These are phyloP conservation scores for Aspergillus hancockii DNA, from an alignment of 495 filamentous ascomycete genomes.

Conservation along the genomic window DNA sequence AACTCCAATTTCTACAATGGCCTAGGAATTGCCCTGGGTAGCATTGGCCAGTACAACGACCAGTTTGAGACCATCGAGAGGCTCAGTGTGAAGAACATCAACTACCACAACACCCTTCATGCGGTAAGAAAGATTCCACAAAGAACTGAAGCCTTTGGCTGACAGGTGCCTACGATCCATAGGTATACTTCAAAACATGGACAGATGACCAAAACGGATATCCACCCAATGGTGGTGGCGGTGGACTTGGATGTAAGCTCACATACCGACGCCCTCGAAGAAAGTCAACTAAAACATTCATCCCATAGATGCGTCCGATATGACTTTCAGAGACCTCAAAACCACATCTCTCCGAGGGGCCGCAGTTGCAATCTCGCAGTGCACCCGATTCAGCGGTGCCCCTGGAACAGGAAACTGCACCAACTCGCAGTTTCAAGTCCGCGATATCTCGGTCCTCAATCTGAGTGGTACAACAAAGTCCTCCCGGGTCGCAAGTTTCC, in stretches of 20 bases:
- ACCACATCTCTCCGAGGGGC: slow-evolving; percentile 27
- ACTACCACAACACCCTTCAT: slow-evolving; percentile 38
- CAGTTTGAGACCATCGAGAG: slow-evolving; percentile 42
- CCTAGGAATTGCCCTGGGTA: slow-evolving; percentile 42
- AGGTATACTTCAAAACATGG: slow-evolving; percentile 47
- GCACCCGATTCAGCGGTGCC: slow-evolving; percentile 37
- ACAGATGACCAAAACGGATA: slow-evolving; percentile 45
- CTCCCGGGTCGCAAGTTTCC: slow-evolving; percentile 30
- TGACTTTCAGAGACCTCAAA: slow-evolving; percentile 27
- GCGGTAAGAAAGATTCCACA: slow-evolving; percentile 21
- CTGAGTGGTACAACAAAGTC: slow-evolving; percentile 29
- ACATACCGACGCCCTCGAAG: background rate
- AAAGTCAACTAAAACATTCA: background rate
- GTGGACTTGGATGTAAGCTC: slow-evolving; percentile 42
- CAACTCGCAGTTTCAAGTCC: slow-evolving; percentile 38
- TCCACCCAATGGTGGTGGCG: slow-evolving; percentile 50
- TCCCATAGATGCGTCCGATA: slow-evolving; percentile 23
- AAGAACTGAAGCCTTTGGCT: background rate
- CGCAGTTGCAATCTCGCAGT: slow-evolving; percentile 40
- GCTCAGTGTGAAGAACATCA: slow-evolving; percentile 32
- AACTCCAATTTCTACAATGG: slow-evolving; percentile 35
- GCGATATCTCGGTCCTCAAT: slow-evolving; percentile 24
- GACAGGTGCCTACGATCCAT: background rate
- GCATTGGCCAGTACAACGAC: slow-evolving; percentile 46
- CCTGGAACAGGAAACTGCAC: slow-evolving; percentile 38